These are phyloP conservation scores for Staphylotrichum longicolle DNA, from an alignment of 495 filamentous ascomycete genomes.

Conservation along the genomic window DNA sequence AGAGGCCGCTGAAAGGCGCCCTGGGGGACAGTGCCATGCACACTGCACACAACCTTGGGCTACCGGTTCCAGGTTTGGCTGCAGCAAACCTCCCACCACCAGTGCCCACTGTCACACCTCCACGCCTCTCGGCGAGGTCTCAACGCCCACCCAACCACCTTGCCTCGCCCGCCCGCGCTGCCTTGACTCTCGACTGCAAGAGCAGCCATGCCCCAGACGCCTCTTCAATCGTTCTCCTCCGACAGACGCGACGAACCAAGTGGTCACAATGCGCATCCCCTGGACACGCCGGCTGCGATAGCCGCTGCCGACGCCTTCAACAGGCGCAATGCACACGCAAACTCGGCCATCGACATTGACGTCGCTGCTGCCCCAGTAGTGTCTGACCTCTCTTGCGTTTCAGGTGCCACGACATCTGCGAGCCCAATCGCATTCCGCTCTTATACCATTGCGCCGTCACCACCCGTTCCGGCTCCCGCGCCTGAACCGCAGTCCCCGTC, in stretches of 20 bases:
- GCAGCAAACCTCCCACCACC: not conserved
- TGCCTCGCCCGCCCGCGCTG: not conserved
- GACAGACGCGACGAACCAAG: slow-evolving; percentile 19
- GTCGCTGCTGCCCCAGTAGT: slow-evolving; percentile 11
- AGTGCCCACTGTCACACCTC: slow-evolving; percentile 1
- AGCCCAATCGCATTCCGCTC: slow-evolving; percentile 35
- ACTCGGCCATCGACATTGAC: slow-evolving; percentile 24
- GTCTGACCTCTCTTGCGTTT: slow-evolving; percentile 14
- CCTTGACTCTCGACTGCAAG: slow-evolving; percentile 8
- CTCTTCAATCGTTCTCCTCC: slow-evolving; percentile 9
- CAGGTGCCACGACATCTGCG: slow-evolving; percentile 20
- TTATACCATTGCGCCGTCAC: slow-evolving; percentile 38
- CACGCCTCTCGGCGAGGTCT: slow-evolving; percentile 8
- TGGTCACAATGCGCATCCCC: slow-evolving; percentile 21
- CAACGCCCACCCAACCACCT: not conserved
- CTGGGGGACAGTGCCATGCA: not conserved
- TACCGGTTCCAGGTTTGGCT: too few species aligned
- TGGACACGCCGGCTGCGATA: slow-evolving; percentile 25
- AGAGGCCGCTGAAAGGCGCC: not conserved
- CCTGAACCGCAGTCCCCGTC: slow-evolving; percentile 13
- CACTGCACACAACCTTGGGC: not conserved
- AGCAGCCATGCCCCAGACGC: slow-evolving; percentile 24
- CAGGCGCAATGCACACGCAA: slow-evolving; percentile 25
- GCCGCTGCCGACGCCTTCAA: slow-evolving; percentile 27
- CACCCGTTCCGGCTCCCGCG: slow-evolving; percentile 27